Evolutionary conservation across 768 basidiomycete species (phyloP).

Genomic region (Pholiota microspora): DNA sequence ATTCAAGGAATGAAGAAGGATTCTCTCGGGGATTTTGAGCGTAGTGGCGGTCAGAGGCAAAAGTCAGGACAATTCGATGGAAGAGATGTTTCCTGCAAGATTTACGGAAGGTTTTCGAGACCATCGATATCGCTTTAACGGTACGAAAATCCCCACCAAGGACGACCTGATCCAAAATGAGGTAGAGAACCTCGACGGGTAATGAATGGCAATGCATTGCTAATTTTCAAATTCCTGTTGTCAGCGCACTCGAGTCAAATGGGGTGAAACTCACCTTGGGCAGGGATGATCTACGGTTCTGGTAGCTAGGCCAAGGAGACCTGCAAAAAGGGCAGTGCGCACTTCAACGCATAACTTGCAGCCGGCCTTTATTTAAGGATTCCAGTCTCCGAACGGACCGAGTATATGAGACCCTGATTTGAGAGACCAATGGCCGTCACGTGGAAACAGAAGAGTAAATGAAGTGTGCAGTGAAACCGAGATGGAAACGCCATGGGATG

Average conservation of each 20-base stretch:
- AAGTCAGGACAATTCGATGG: not conserved
- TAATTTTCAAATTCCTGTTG: not conserved
- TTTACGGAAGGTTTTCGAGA: not conserved
- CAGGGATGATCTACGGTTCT: not conserved
- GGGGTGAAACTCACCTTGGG: not conserved
- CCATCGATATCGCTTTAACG: conserved; percentile 4
- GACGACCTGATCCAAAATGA: conserved; percentile 7
- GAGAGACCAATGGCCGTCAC: not conserved
- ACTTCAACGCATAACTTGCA: not conserved
- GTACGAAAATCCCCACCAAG: not conserved
- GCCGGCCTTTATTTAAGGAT: not conserved
- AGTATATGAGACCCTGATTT: not conserved
- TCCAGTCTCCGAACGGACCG: not conserved
- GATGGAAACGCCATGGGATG: not conserved
- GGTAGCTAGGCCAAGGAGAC: no score
- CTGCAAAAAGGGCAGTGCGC: not conserved
- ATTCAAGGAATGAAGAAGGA: conserved; percentile 1
- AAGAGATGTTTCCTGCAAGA: conserved; percentile 6
- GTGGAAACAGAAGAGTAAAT: not conserved
- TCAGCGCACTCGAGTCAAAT: not conserved
- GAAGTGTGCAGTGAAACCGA: not conserved
- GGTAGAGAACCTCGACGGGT: conserved; percentile 5
- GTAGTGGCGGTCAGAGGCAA: conserved; percentile 7
- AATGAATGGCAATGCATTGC: not conserved
- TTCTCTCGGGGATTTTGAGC: not conserved